Percentiles rank a stretch among this genome's conserved stretches.
Evolutionary conservation across 495 filamentous ascomycete species (phyloP).

Genomic region (Trypethelium eluteriae): DNA sequence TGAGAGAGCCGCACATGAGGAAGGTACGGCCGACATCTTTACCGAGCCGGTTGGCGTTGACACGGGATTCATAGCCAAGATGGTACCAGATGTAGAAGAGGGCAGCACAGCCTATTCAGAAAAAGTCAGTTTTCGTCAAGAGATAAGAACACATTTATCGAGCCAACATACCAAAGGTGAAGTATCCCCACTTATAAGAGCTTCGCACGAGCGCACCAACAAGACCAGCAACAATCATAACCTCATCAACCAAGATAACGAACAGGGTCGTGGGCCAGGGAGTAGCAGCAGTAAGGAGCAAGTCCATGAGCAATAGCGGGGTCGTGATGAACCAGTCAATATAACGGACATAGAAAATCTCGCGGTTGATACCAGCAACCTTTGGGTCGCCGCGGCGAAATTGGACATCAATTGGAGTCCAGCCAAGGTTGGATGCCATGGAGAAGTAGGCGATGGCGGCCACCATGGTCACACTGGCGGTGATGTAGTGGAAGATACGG

Average conservation of each 20-base stretch:
- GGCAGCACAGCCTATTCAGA: slow-evolving; percentile 40
- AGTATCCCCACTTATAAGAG: slow-evolving; percentile 62
- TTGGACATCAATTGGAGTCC: slow-evolving; percentile 52
- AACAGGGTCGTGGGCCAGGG: slow-evolving; percentile 58
- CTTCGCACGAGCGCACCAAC: slow-evolving; percentile 52
- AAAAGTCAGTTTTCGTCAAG: neutral
- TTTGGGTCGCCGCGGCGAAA: slow-evolving; percentile 40
- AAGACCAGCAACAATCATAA: slow-evolving; percentile 59
- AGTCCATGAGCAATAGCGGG: slow-evolving; percentile 49
- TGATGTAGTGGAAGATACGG: slow-evolving; percentile 65
- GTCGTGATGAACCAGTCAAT: slow-evolving; percentile 55
- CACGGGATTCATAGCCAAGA: slow-evolving; percentile 45
- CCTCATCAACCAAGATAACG: slow-evolving; percentile 51
- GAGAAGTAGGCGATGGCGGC: slow-evolving; percentile 60
- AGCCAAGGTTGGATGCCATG: slow-evolving; percentile 62
- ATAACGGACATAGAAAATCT: slow-evolving; percentile 68
- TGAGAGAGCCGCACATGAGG: slow-evolving; percentile 43
- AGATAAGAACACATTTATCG: neutral
- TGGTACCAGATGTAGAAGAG: slow-evolving; percentile 52
- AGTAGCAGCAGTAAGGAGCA: slow-evolving; percentile 57
- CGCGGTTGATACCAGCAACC: slow-evolving; percentile 43
- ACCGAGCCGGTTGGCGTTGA: slow-evolving; percentile 48
- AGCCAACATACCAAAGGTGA: slow-evolving; percentile 43
- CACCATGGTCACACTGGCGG: slow-evolving; percentile 51
- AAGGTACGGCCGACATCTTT: slow-evolving; percentile 45